Evolutionary conservation across 140 eudicot species (phyloP).

Genomic region (Cichorium intybus): DNA sequence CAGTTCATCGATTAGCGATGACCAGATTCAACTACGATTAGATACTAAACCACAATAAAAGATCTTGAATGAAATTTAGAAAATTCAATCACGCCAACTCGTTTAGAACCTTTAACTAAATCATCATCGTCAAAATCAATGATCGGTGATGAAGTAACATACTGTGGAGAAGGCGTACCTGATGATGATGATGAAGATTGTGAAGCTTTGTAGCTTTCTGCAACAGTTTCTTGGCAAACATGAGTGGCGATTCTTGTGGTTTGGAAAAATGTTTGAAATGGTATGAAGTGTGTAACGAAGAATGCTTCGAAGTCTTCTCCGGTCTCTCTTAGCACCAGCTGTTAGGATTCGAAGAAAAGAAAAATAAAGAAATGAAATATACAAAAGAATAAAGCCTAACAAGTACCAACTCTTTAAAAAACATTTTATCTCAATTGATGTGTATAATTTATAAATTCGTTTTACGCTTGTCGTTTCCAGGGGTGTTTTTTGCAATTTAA

Average conservation of each 20-base stretch:
- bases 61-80: not conserved
- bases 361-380: not conserved
- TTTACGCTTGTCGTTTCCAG: not conserved
- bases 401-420: not conserved
- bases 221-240: constrained; percentile 80
- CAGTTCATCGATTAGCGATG: constrained; percentile 1
- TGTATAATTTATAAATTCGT: not conserved
- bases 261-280: constrained; percentile 1
- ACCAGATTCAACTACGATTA: not conserved
- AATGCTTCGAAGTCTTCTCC: constrained; percentile 36
- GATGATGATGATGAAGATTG: constrained; percentile 28
- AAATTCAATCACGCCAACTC: not conserved
- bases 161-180: constrained; percentile 27
- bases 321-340: constrained; percentile 21
- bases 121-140: constrained; percentile 11
- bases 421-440: not conserved
- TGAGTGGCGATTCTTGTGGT: constrained; percentile 24
- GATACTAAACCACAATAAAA: constrained; percentile 1
- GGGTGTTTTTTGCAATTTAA: not conserved
- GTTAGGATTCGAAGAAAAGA: constrained; percentile 5
- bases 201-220: constrained; percentile 61
- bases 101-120: not conserved
- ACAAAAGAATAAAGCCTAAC: not conserved
- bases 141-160: constrained; percentile 4
- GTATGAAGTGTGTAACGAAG: not conserved